Base-by-base conservation (phyloP, 495 filamentous ascomycete species). In the Hypoxylon lienhwacheense region DNA sequence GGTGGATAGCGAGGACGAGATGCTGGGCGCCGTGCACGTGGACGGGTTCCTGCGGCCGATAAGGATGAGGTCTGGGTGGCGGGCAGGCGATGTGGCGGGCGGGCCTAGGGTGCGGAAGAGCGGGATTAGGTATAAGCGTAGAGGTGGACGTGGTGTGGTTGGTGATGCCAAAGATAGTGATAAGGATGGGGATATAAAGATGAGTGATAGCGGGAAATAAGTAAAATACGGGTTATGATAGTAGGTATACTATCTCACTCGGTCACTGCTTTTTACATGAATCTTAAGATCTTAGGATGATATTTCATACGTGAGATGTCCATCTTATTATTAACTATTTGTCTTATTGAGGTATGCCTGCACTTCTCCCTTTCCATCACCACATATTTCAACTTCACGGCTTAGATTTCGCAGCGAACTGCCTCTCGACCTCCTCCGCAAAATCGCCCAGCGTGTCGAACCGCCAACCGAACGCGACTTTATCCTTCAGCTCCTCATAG, bases 371-470 rank as follows among this genome's bases (percentile, higher is more conserved):
- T 44, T 29, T 29, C 5, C 31, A 12, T 35, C 24, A 14, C 26
- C 7, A 26, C 5, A 7, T 16, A 7, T 29, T 7, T 5, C 32
- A 43, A n/a, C 25, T 34, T 49, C 35, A 34, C 36, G 25, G n/a
- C 41, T 40, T 20, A 28, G 28, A 22, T 52, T 64, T 66, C 16
- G 33, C 54, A 42, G 59, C 59, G 66, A 76, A 73, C 62, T 76
- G 70, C 31, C 68, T 61, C 54, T 85, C 84, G 20, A 90, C 81
- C 40, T 82, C 81, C 53, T 83, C 81, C 12, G 86, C 88, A 77
- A 92, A 83, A 46, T 88, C 84, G 10, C 78, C 85, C 53, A 95
- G 57, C 3, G 75, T 87, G 44, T 78, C 74, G 66, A 88, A 90
- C 59, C 60, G 52, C 65, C 67, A 74, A 26, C 63, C 72, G 49